These are phyloP conservation scores for Claviceps pazoutovae DNA, from an alignment of 2,329 filamentous ascomycete genomes.

Conservation along the genomic window DNA sequence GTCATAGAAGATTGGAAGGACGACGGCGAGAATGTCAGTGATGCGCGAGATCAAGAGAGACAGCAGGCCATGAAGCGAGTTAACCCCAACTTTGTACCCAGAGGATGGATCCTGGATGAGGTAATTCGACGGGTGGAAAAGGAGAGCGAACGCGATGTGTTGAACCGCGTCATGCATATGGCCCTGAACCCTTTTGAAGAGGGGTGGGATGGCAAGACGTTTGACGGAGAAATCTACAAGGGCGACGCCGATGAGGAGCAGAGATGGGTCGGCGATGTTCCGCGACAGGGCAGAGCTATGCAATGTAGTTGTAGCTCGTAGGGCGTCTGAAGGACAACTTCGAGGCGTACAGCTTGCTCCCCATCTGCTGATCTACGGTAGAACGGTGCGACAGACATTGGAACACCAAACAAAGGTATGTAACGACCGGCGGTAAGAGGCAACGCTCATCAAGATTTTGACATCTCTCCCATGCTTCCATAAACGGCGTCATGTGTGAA, in stretches of 20 bases:
- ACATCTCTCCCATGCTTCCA: conserved; percentile 55
- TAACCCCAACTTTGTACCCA: conserved; percentile 86
- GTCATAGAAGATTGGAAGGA: conserved; percentile 64
- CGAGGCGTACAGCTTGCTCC: not conserved
- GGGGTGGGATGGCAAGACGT: conserved; percentile 43
- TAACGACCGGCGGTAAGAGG: conserved; percentile 65
- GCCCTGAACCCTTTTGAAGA: conserved; percentile 75
- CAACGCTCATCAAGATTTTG: conserved; percentile 42
- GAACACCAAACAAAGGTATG: conserved; percentile 19
- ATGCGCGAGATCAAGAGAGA: conserved; percentile 44
- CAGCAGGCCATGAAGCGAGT: conserved; percentile 64
- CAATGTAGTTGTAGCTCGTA: conserved; percentile 94
- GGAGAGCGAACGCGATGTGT: conserved; percentile 63
- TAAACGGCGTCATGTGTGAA: conserved; percentile 42
- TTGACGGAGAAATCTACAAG: conserved; percentile 34
- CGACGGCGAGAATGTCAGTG: conserved; percentile 22
- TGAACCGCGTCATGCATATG: conserved; percentile 70
- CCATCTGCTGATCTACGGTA: too few relatives aligned
- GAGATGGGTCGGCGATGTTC: conserved; percentile 76
- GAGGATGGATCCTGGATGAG: conserved; percentile 88
- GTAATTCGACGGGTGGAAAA: conserved; percentile 81
- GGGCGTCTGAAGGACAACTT: not conserved
- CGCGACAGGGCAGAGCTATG: conserved; percentile 61
- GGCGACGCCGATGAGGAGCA: conserved; percentile 61
- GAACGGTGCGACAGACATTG: not conserved